Percentiles rank a stretch among this genome's conserved stretches.
phyloP scores from a whole-genome alignment of 306 rosid species.

The Sesbania bispinosa region DNA sequence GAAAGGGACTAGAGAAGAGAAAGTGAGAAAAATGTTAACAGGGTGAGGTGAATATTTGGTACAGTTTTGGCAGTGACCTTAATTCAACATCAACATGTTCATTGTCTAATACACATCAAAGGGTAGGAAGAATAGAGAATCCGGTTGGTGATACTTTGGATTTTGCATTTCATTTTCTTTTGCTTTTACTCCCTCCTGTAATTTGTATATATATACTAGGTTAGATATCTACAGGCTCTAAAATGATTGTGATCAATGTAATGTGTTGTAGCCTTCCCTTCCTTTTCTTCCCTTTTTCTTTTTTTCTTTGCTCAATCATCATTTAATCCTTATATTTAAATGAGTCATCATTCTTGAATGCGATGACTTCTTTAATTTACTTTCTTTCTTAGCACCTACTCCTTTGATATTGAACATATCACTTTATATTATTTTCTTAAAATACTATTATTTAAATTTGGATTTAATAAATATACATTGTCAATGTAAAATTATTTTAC shows the following conservation, averaged over 20 bases:
- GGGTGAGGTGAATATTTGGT: constrained; percentile 23
- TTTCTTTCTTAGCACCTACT: too few species aligned
- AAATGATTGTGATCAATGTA: constrained; percentile 6
- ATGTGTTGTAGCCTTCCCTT: constrained; percentile 6
- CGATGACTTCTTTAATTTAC: too few species aligned
- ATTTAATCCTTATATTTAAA: too few species aligned
- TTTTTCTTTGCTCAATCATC: too few species aligned
- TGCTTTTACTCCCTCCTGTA: neutral
- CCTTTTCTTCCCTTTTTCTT: constrained; percentile 9
- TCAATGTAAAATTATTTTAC: too few species aligned
- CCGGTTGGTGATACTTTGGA: constrained; percentile 13
- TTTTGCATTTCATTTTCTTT: constrained; percentile 30
- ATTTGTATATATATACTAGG: constrained; percentile 42
- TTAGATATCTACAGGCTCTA: constrained; percentile 15
- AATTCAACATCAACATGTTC: constrained; percentile 16
- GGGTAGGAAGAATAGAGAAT: constrained; percentile 27
- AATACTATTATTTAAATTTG: too few species aligned
- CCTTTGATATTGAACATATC: too few species aligned
- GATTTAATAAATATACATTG: too few species aligned
- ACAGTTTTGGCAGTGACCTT: constrained; percentile 26
- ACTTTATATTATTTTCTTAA: too few species aligned
- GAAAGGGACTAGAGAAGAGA: constrained; percentile 27
- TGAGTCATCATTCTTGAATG: too few species aligned
- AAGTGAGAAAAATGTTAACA: neutral
- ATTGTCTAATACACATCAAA: constrained; percentile 28